Base-by-base conservation (phyloP, 108 stramenopile genomes). In the Cyclotella distinguenda region DNA sequence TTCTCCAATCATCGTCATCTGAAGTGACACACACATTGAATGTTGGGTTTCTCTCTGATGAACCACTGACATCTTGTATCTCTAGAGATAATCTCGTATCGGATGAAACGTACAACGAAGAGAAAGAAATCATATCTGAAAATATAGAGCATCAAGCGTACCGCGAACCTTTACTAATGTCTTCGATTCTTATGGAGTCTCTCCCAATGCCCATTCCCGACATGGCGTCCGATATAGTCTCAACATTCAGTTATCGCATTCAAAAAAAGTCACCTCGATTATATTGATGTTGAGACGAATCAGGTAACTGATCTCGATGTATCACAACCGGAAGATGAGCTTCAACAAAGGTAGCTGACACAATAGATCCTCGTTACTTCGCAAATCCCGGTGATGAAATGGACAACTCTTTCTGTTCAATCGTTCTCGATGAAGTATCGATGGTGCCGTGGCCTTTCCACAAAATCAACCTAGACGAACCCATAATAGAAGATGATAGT, bases 381-480 rank as follows among this genome's bases (percentile, higher is more conserved):
- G 36, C 22, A 9, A 31, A 44, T 52, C 8, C 16, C 33, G 44
- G 6, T 13, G 67, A 56, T 8, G 63, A 69, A 16, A n/a, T n/a
- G n/a, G 38, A 60, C 26, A 68, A 77, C 27, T 33, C 50, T 48
- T 77, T 69, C 19, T 68, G 69, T 36, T 68, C 76, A 12, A 65
- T 77, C 22, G 76, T 77, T 38, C 38, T 77, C 25, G 76, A 77
- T 27, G 76, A 69, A 77, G 43, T 77, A 1, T 32, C 69, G 35
- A 77, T 64, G 30, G 62, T 77, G 9, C 76, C 76, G 12, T 77
- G 76, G 76, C 76, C 76, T 6, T 77, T 77, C 46, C 52, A 77
- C 34, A 21, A 61, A 21, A 34, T 69, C 6, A 58, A 64, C 53
- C 36, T 77, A 12, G 53, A 65, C 50, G 76, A 77, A 45, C 44